Base-by-base conservation (phyloP, 768 basidiomycete species). In the Agrocybe praecox region DNA sequence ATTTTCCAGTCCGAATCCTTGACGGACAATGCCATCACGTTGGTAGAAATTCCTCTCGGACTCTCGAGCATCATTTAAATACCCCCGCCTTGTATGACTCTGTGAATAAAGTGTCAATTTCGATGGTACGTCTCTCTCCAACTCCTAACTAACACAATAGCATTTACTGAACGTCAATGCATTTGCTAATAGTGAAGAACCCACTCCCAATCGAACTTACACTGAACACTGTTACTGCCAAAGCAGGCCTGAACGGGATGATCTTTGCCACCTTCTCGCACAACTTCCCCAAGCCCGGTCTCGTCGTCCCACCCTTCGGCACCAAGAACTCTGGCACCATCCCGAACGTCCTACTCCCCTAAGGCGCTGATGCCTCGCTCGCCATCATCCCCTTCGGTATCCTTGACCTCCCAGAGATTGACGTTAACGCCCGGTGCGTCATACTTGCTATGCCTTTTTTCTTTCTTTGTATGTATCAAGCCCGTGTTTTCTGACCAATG, bases 291-390 rank as follows among this genome's bases (percentile, higher is more conserved):
- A 70, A 62, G 33, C 83, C 83, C 45, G 72, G 84, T 43, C 71
- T 84, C 19, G 79, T 86, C 7, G 80, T 86, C 1, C 75, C 80
- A 7, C 74, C 79, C 45, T 67, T 76, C 26, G 73, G 78, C 44
- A 80, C 78, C 1, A 80, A 79, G 48, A 87, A 87, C 67, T 85
- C 83, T 22, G 87, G 87, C 2, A 73, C 64, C 15, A 80, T 89
- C 57, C 65, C 72, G 14, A 77, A 87, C 50, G 87, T 89, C 12
- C 49, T 79, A 23, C 75, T 89, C n/a, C 75, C 79, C 0, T 69
- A 84, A 60, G 87, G 87, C 24, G 78, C 76, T 1, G 18, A 68
- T 1, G 74, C 65, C 5, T 80, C 85, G 1, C 73, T 89, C 9
- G 72, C 53, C 6, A 86, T 88, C 46, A 80, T 87, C 48, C 80